phyloP scores from a whole-genome alignment of 371 early-diverging fungal genomes.

The Parasitella parasitica region DNA sequence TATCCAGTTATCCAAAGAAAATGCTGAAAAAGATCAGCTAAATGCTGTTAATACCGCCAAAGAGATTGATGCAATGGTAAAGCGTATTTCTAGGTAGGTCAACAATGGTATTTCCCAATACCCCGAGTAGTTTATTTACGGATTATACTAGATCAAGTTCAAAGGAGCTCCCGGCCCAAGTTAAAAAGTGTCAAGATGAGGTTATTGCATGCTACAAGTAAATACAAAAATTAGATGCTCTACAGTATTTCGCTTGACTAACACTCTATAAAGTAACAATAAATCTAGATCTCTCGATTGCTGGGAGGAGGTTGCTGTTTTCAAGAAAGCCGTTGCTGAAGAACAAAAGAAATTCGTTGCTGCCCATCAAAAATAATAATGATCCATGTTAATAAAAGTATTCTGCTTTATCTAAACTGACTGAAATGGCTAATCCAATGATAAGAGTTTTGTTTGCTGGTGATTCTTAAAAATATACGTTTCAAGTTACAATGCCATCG shows the following conservation, averaged over 20 bases:
- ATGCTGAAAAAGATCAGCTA: conserved; percentile 1
- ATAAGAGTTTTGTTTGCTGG: too few species aligned
- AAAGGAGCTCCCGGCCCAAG: conserved; percentile 17
- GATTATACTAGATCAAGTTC: conserved; percentile 8
- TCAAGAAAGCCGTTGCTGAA: conserved; percentile 25
- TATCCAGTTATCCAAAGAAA: conserved; percentile 8
- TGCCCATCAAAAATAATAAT: conserved; percentile 29
- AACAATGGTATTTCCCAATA: too few species aligned
- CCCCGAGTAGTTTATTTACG: background rate
- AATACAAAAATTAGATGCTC: background rate
- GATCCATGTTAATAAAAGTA: too few species aligned
- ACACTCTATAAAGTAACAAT: conserved; percentile 10
- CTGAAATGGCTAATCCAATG: too few species aligned
- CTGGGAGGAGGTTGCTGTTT: conserved; percentile 19
- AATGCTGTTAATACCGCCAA: background rate
- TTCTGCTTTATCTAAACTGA: too few species aligned
- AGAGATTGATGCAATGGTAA: conserved; percentile 17
- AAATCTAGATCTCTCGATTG: conserved; percentile 23
- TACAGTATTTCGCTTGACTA: background rate
- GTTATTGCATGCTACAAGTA: conserved; percentile 28
- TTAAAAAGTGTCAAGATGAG: conserved; percentile 20
- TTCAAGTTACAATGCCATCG: too few species aligned
- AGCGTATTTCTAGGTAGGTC: conserved; percentile 13
- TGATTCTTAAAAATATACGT: too few species aligned
- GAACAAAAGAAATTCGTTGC: conserved; percentile 34